Percentiles rank a stretch among this genome's conserved stretches.
phyloP scores from a whole-genome alignment of 768 basidiomycete species.

The Aureoboletus auriporus region DNA sequence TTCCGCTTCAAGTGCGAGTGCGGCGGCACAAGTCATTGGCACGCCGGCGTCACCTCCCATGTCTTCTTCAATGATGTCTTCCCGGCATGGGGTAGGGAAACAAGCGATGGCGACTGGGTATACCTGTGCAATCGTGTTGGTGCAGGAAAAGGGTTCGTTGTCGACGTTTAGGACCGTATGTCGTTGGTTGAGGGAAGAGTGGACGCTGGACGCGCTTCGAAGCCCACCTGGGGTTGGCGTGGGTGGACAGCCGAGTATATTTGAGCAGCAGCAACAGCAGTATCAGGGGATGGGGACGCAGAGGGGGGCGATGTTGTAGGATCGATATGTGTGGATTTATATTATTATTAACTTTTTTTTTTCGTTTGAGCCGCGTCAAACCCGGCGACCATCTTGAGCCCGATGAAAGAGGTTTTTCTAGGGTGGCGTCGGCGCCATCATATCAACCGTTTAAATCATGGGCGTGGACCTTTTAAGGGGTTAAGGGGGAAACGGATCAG shows the following conservation, averaged over 20 bases:
- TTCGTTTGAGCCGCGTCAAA: no score
- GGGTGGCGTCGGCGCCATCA: no score
- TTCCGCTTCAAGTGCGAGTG: background rate
- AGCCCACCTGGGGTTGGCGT: slow-evolving; percentile 18
- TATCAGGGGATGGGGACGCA: background rate
- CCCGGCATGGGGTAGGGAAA: slow-evolving; percentile 26
- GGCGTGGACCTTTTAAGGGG: no score
- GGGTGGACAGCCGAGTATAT: slow-evolving; percentile 35
- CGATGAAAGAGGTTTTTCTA: no score
- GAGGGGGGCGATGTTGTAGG: slow-evolving; percentile 29
- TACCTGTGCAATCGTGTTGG: slow-evolving; percentile 66
- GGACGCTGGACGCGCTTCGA: slow-evolving; percentile 43
- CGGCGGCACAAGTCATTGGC: background rate
- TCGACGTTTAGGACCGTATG: slow-evolving; percentile 81
- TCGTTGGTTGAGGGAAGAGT: slow-evolving; percentile 66
- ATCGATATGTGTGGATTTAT: no score
- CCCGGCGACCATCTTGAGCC: no score
- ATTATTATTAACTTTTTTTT: no score
- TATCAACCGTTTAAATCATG: no score
- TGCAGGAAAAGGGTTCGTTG: slow-evolving; percentile 88
- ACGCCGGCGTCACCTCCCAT: slow-evolving; percentile 21
- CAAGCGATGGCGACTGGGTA: slow-evolving; percentile 30
- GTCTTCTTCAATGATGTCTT: slow-evolving; percentile 23
- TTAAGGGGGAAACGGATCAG: no score
- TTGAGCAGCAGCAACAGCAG: slow-evolving; percentile 36